Evolutionary conservation across 257 asterid genomes (phyloP).

Genomic region (Solanum acaule): DNA sequence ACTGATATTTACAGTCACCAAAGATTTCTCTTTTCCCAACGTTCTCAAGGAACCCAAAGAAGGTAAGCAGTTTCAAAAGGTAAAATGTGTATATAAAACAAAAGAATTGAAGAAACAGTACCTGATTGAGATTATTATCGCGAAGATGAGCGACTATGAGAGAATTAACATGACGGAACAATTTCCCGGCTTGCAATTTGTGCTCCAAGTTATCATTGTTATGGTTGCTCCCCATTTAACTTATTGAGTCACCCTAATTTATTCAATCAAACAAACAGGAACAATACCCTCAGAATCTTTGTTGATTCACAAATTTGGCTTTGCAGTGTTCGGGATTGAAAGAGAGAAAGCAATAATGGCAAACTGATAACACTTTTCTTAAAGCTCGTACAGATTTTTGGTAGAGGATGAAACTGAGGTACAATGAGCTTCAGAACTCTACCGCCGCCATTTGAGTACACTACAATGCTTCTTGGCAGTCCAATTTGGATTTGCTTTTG

Average conservation of each 20-base stretch:
- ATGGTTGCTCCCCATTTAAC: slow-evolving; percentile 20
- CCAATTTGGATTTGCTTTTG: background rate
- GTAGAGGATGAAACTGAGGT: background rate
- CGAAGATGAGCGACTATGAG: slow-evolving; percentile 80
- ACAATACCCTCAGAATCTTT: background rate
- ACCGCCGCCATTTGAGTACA: background rate
- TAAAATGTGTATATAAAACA: background rate
- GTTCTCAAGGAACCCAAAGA: background rate
- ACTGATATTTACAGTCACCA: background rate
- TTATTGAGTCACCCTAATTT: background rate
- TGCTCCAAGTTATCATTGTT: slow-evolving; percentile 42
- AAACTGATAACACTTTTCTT: background rate
- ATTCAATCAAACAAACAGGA: background rate
- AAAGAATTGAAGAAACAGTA: background rate
- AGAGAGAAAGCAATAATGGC: background rate
- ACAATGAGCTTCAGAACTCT: background rate
- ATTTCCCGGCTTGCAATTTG: slow-evolving; percentile 59
- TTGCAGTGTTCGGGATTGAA: background rate
- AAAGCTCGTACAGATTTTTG: background rate
- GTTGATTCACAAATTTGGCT: background rate
- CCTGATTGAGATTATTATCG: slow-evolving; percentile 69
- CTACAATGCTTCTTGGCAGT: background rate
- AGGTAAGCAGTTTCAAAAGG: background rate
- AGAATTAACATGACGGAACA: slow-evolving; percentile 57
- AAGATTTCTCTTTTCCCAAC: background rate